Evolutionary conservation across 106 monocot genomes (phyloP), one percentile per base, ranked within the genome.

Genomic region (Apostasia shenzhenica): DNA sequence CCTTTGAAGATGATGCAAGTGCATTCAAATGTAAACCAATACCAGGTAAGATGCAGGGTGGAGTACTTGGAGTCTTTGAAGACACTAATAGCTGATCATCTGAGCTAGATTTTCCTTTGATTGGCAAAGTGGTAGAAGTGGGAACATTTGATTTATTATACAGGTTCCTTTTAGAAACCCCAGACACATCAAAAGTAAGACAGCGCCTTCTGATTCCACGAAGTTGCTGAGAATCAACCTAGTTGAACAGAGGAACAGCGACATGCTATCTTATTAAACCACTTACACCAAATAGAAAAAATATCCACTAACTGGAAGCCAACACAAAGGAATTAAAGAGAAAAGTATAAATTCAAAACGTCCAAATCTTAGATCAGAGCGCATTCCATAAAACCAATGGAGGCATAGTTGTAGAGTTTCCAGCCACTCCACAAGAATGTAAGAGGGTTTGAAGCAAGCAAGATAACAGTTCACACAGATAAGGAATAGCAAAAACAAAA

Each of bases 21-120:
- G 92, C 66, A 78, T 97, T 97, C 78, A 97, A 82, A 76, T 97
- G 97, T 76, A 97, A 74, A 13, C 97, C 97, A 73, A 97, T 97
- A 50, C 87, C 75, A 73, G 92, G 92, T 57, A 86, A 72, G 8
- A 81, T 42, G 43, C 66, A 64, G 58, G 74, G 63, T 26, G 26
- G 26, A 26, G 26, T 26, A 26, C 26, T 26, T 26, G 26, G 26
- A 26, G 26, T 26, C 26, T 77, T 97, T 26, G 63, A 77, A 61
- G 56, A 48, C 53, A 13, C 50, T 26, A 40, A 54, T 7, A 65
- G 76, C n/a, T 43, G 73, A 50, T 62, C 66, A 49, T 77, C 69
- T 73, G 76, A 76, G 61, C 60, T 8, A 43, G 69, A 70, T 68
- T 76, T 84, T 47, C 59, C 53, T 63, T 63, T 73, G 43, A 61